A percentile compares a stretch with the other conserved stretches of the same genome.
Conservation (phyloP, 768 basidiomycete species). For the Lentinula detonsa region DNA sequence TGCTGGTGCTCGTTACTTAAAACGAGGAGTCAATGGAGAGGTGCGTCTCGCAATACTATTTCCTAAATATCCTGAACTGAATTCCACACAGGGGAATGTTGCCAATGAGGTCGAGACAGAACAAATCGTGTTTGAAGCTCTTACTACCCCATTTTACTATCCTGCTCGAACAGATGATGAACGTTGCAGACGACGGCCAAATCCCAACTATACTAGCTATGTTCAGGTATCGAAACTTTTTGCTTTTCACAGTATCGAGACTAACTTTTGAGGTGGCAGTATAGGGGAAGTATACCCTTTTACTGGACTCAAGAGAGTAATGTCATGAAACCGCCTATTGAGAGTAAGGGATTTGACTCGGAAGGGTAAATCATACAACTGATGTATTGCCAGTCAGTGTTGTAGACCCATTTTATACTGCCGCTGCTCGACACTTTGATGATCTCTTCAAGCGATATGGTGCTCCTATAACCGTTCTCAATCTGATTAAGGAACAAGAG, state of each 20-base stretch:
- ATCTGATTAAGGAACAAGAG: constrained; percentile 86
- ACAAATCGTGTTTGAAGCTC: constrained; percentile 89
- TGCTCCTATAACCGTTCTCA: constrained; percentile 82
- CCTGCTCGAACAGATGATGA: constrained; percentile 37
- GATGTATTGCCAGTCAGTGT: constrained; percentile 62
- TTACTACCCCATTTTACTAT: constrained; percentile 86
- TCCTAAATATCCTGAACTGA: not conserved
- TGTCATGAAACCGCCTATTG: constrained; percentile 91
- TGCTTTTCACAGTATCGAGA: not conserved
- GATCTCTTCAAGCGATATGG: constrained; percentile 88
- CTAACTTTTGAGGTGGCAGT: constrained; percentile 33
- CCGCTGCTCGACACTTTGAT: constrained; percentile 91
- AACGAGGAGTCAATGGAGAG: constrained; percentile 91
- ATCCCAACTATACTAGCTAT: constrained; percentile 90
- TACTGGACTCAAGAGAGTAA: constrained; percentile 96
- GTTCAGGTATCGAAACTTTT: constrained; percentile 57
- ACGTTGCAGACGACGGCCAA: constrained; percentile 45
- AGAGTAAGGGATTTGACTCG: constrained; percentile 54
- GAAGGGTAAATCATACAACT: not conserved
- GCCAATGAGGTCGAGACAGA: constrained; percentile 99
- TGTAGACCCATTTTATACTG: constrained; percentile 91
- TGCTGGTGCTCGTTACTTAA: constrained; percentile 92
- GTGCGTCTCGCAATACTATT: constrained; percentile 29
- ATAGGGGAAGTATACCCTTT: constrained; percentile 91
- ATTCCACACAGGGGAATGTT: constrained; percentile 74